Evolutionary conservation across 345 rosid genomes (phyloP).

Genomic region (Brassica cretica): DNA sequence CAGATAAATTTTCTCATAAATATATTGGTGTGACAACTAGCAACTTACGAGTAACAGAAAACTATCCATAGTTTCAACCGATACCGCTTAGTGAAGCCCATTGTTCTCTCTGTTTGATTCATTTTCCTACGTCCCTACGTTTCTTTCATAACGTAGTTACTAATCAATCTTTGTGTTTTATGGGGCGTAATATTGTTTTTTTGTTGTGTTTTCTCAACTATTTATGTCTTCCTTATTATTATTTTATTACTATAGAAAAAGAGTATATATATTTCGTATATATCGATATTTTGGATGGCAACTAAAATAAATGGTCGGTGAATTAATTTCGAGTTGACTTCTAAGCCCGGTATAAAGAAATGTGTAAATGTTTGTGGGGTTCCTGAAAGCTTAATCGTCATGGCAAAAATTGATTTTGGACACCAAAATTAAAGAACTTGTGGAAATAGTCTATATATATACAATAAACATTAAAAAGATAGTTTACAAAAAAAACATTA

Average conservation of each 20-base stretch:
- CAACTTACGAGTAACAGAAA: conserved; percentile 11
- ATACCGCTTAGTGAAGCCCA: conserved; percentile 37
- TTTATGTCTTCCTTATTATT: conserved; percentile 13
- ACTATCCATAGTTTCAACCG: conserved; percentile 21
- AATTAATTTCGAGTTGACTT: conserved; percentile 33
- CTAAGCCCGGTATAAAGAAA: neutral
- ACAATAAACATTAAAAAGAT: neutral
- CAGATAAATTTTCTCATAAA: neutral
- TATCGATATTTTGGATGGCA: neutral
- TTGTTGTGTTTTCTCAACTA: neutral
- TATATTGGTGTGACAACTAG: conserved; percentile 26
- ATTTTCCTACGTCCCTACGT: conserved; percentile 20
- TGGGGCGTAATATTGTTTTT: too few relatives aligned
- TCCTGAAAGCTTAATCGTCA: neutral
- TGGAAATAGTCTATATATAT: neutral
- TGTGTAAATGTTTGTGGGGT: neutral
- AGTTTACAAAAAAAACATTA: too few relatives aligned
- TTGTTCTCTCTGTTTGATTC: conserved; percentile 13
- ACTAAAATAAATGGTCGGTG: conserved; percentile 16
- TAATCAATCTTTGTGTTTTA: neutral
- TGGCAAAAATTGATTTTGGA: neutral
- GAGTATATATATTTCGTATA: neutral
- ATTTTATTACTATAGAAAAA: neutral
- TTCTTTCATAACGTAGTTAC: conserved; percentile 8
- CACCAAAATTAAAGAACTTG: neutral